Conservation (phyloP, 2,329 filamentous ascomycete genomes). For the Neobulgaria alba region DNA sequence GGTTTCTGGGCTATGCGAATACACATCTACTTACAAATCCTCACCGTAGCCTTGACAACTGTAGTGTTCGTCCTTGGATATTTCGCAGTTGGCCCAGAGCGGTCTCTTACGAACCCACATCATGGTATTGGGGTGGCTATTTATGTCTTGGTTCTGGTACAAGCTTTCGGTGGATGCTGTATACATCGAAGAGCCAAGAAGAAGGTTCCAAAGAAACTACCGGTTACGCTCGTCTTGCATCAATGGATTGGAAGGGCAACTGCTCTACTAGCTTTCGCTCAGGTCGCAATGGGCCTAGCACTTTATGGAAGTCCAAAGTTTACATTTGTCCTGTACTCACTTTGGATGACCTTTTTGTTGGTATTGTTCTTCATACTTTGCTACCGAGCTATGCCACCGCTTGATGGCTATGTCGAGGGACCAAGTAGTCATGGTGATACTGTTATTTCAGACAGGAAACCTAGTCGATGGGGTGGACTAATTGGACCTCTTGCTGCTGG, state of each 20-base stretch:
- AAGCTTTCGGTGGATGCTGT: conserved; percentile 60
- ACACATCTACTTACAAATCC: conserved; percentile 66
- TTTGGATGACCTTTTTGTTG: conserved; percentile 68
- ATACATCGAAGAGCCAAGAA: conserved; percentile 36
- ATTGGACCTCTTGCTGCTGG: conserved; percentile 48
- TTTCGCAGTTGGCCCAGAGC: conserved; percentile 65
- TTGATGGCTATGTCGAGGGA: conserved; percentile 28
- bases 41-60: conserved; percentile 59
- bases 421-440: conserved; percentile 32
- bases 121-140: conserved; percentile 77
- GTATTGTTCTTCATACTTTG: conserved; percentile 72
- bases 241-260: conserved; percentile 78
- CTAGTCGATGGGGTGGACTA: conserved; percentile 38
- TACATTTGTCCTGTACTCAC: conserved; percentile 75
- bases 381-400: conserved; percentile 53
- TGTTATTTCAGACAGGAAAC: conserved; percentile 38
- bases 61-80: conserved; percentile 68
- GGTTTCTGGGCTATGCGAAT: conserved; percentile 54
- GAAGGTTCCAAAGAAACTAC: conserved; percentile 33
- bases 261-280: conserved; percentile 72
- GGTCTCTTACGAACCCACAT: conserved; percentile 72
- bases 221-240: conserved; percentile 47
- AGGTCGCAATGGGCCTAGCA: conserved; percentile 82
- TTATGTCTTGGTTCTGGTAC: conserved; percentile 63
- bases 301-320: conserved; percentile 83